Evolutionary conservation across 78 protist genomes (phyloP).

Genomic region (Monosiga brevicollis): DNA sequence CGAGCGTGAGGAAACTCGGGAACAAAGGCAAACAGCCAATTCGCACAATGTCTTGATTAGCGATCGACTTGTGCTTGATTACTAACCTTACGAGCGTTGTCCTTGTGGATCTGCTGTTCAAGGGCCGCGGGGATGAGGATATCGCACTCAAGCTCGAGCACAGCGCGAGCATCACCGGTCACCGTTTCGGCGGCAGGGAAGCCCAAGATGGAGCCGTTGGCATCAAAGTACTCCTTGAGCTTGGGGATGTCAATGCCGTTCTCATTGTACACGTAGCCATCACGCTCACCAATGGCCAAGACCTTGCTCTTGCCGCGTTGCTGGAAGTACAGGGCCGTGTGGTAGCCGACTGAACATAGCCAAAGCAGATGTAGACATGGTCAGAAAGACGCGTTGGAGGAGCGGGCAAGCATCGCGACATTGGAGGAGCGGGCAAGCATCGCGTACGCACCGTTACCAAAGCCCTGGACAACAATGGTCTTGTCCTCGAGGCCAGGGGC

Average conservation of each 20-base stretch:
- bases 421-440: neutral
- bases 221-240: neutral
- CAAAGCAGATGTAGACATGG: too few species aligned
- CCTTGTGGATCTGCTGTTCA: constrained; percentile 62
- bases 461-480: constrained; percentile 71
- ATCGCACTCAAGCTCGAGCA: constrained; percentile 69
- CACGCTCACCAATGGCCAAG: constrained; percentile 69
- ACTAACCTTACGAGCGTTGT: constrained; percentile 46
- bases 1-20: too few species aligned
- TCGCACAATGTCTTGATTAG: too few species aligned
- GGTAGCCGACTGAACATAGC: too few species aligned
- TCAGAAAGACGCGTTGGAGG: too few species aligned
- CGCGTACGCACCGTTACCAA: constrained; percentile 84
- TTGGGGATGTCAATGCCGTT: constrained; percentile 41
- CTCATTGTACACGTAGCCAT: constrained; percentile 57
- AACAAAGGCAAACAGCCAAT: too few species aligned
- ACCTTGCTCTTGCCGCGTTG: constrained; percentile 65
- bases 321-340: constrained; percentile 63
- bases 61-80: too few species aligned
- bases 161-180: too few species aligned
- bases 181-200: too few species aligned
- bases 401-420: neutral
- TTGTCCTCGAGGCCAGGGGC: constrained; percentile 47
- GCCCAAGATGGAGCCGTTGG: constrained; percentile 18
- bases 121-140: constrained; percentile 76